These are phyloP conservation scores for Boletus rubropictus DNA, from an alignment of 768 basidiomycete species.

Conservation along the genomic window DNA sequence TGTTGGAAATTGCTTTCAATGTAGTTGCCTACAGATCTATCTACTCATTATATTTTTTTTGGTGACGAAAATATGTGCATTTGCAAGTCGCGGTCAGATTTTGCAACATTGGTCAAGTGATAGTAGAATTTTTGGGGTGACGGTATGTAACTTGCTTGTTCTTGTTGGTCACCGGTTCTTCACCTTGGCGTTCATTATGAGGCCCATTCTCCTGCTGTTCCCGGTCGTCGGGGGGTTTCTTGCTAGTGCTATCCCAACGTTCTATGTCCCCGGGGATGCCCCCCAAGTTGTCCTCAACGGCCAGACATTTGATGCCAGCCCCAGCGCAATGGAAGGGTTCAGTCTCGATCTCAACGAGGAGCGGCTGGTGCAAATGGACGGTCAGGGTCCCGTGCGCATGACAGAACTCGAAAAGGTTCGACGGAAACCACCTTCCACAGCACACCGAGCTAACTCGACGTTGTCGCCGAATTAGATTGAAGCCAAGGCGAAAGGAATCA, in stretches of 20 bases:
- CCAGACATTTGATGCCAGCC: slow-evolving; percentile 20
- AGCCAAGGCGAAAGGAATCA: slow-evolving; percentile 69
- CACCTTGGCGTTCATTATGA: slow-evolving; percentile 4
- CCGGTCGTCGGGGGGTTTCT: slow-evolving; percentile 17
- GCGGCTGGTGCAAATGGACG: slow-evolving; percentile 73
- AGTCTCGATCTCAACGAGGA: slow-evolving; percentile 64
- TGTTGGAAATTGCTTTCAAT: no score
- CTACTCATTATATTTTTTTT: no score
- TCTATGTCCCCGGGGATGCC: slow-evolving; percentile 1
- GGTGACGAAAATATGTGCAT: no score
- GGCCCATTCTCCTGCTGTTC: slow-evolving; percentile 13
- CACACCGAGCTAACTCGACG: not conserved
- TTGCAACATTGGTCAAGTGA: no score
- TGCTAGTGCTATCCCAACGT: slow-evolving; percentile 15
- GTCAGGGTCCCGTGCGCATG: slow-evolving; percentile 68
- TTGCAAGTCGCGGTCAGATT: no score
- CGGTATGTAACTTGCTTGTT: no score
- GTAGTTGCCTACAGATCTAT: no score
- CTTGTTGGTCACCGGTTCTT: no score
- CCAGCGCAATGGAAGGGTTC: slow-evolving; percentile 41
- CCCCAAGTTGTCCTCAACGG: slow-evolving; percentile 26
- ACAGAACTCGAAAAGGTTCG: slow-evolving; percentile 84
- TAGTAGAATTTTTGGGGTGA: no score
- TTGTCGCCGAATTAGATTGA: slow-evolving; percentile 46
- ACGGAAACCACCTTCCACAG: no score